Conservation (phyloP, 2,329 filamentous ascomycete species). For the Pseudogymnoascus sp. region DNA sequence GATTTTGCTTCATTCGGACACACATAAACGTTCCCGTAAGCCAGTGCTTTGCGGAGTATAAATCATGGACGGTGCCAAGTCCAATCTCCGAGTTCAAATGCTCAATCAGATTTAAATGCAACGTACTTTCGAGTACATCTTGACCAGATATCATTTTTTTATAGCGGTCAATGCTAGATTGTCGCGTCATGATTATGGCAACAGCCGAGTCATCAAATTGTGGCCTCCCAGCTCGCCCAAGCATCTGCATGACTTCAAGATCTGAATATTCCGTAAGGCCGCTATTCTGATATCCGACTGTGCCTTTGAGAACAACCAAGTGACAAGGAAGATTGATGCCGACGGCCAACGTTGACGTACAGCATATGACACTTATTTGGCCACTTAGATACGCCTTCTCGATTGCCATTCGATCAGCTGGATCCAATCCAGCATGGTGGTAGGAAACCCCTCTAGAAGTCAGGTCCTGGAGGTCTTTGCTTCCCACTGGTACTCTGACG, state of each 20-base stretch:
- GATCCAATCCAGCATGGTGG: constrained; percentile 70
- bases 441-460: constrained; percentile 59
- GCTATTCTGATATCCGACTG: constrained; percentile 55
- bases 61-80: constrained; percentile 60
- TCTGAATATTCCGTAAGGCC: constrained; percentile 66
- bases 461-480: constrained; percentile 50
- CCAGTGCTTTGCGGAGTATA: constrained; percentile 63
- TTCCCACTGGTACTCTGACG: constrained; percentile 42
- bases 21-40: constrained; percentile 70
- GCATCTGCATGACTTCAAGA: constrained; percentile 84
- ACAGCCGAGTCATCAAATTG: constrained; percentile 72
- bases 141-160: constrained; percentile 66
- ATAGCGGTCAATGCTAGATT: constrained; percentile 57
- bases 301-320: constrained; percentile 76
- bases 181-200: constrained; percentile 71
- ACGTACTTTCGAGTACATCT: constrained; percentile 66
- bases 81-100: constrained; percentile 80
- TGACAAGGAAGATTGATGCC: constrained; percentile 80
- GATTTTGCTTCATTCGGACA: constrained; percentile 64
- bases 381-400: constrained; percentile 63
- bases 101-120: constrained; percentile 73
- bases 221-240: constrained; percentile 73
- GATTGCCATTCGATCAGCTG: constrained; percentile 54
- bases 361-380: constrained; percentile 74
- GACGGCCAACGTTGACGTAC: constrained; percentile 76